These are phyloP conservation scores for Apiotrichum porosum DNA, from an alignment of 1,284 basidiomycete species.

Conservation along the genomic window DNA sequence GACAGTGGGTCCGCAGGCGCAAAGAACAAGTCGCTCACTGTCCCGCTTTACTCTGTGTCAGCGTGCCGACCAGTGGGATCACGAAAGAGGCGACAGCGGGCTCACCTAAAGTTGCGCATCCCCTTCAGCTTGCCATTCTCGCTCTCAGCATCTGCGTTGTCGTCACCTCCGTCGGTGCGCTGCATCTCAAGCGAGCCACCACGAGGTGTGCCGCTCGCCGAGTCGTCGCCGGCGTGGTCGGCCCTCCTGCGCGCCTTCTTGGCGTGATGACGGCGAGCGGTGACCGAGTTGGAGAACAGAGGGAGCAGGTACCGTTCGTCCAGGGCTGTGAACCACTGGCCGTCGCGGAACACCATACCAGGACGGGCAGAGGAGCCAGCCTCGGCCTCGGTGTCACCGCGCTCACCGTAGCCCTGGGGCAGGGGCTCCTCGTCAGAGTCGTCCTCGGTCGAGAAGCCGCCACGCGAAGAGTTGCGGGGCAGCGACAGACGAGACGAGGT, in stretches of 20 bases:
- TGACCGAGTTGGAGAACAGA: constrained; percentile 89
- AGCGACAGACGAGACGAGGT: background rate
- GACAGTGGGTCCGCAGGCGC: constrained; percentile 19
- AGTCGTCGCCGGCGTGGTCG: constrained; percentile 28
- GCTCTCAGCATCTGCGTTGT: constrained; percentile 35
- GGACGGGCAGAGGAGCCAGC: constrained; percentile 19
- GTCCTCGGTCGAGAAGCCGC: constrained; percentile 42
- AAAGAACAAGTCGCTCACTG: constrained; percentile 41
- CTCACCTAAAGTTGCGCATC: constrained; percentile 45
- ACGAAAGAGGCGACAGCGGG: too few relatives aligned
- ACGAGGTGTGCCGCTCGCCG: constrained; percentile 26
- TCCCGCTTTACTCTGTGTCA: too few relatives aligned
- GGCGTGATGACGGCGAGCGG: constrained; percentile 79
- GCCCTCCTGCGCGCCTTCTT: constrained; percentile 56
- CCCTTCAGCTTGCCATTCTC: constrained; percentile 48
- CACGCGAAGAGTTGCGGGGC: constrained; percentile 21
- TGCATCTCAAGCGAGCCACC: constrained; percentile 28
- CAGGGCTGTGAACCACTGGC: constrained; percentile 91
- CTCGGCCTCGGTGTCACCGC: constrained; percentile 53
- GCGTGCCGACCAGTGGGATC: too few relatives aligned
- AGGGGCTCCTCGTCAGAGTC: constrained; percentile 75
- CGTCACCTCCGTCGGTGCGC: constrained; percentile 23
- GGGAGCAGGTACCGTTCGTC: constrained; percentile 94
- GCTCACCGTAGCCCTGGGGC: constrained; percentile 51
- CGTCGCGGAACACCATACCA: constrained; percentile 53